Evolutionary conservation across 1,139 yeast species (phyloP).

Genomic region (Debaryomyces sp.): DNA sequence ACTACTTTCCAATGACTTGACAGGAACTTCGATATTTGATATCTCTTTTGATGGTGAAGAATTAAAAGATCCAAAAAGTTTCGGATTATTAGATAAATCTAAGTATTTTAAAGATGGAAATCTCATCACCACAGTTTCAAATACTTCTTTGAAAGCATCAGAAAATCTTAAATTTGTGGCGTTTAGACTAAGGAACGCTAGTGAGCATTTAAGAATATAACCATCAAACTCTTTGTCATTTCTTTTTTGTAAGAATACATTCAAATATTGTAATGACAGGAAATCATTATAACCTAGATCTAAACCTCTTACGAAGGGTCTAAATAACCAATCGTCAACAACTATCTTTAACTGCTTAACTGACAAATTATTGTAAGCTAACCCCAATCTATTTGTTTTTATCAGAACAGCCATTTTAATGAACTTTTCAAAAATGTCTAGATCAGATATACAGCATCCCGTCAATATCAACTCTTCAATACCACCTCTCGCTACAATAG

Average conservation of each 20-base stretch:
- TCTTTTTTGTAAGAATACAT: slow-evolving; percentile 26
- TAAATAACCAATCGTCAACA: slow-evolving; percentile 44
- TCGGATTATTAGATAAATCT: slow-evolving; percentile 68
- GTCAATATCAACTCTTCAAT: slow-evolving; percentile 71
- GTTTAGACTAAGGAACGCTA: slow-evolving; percentile 69
- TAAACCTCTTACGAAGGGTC: slow-evolving; percentile 50
- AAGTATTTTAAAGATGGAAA: slow-evolving; percentile 62
- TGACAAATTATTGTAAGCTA: slow-evolving; percentile 66
- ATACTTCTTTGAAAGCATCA: slow-evolving; percentile 32
- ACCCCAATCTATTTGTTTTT: slow-evolving; percentile 59
- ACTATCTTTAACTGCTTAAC: slow-evolving; percentile 52
- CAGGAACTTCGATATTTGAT: neutral
- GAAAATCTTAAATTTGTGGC: slow-evolving; percentile 57
- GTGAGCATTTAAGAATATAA: slow-evolving; percentile 30
- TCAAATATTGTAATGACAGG: slow-evolving; percentile 33
- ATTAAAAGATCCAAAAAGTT: slow-evolving; percentile 44
- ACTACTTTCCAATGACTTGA: slow-evolving; percentile 1
- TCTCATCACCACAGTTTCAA: slow-evolving; percentile 34
- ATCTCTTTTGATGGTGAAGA: slow-evolving; percentile 1
- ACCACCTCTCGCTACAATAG: slow-evolving; percentile 68
- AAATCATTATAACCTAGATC: slow-evolving; percentile 77
- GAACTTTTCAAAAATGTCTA: slow-evolving; percentile 57
- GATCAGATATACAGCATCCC: slow-evolving; percentile 68
- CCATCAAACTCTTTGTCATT: slow-evolving; percentile 23
- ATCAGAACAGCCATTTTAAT: slow-evolving; percentile 56